Evolutionary conservation across 2,329 filamentous ascomycete genomes (phyloP).

Genomic region (Ophiocordyceps australis): DNA sequence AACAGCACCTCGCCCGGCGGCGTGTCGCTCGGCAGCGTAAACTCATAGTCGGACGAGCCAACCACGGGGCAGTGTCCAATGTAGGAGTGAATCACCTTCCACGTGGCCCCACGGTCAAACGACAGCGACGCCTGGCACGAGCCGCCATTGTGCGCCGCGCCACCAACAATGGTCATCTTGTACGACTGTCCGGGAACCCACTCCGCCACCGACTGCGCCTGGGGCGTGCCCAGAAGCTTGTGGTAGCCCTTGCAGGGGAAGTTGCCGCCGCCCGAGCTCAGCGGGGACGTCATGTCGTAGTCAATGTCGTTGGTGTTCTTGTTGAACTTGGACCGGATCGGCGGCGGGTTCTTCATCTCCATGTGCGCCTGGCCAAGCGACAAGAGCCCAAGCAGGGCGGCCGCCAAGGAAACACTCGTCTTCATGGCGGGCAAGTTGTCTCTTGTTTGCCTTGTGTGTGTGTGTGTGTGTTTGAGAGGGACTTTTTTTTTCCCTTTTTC

Average conservation of each 20-base stretch:
- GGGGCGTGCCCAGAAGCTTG: slow-evolving; percentile 24
- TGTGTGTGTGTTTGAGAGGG: no score
- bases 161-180: slow-evolving; percentile 45
- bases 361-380: slow-evolving; percentile 33
- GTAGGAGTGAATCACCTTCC: slow-evolving; percentile 46
- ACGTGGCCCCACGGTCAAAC: slow-evolving; percentile 52
- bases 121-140: slow-evolving; percentile 62
- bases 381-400: slow-evolving; percentile 20
- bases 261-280: slow-evolving; percentile 39
- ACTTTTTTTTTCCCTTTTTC: no score
- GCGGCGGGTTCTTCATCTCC: slow-evolving; percentile 33
- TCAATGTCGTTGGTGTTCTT: slow-evolving; percentile 34
- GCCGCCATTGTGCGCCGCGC: slow-evolving; percentile 47
- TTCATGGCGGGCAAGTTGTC: slow-evolving; percentile 21
- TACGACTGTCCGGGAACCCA: slow-evolving; percentile 45
- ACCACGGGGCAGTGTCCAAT: slow-evolving; percentile 32
- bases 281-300: slow-evolving; percentile 54
- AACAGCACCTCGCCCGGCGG: slow-evolving; percentile 45
- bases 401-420: slow-evolving; percentile 15
- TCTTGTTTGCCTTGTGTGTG: no score
- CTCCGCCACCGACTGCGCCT: slow-evolving; percentile 34
- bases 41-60: slow-evolving; percentile 35
- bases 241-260: slow-evolving; percentile 61
- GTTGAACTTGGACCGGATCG: slow-evolving; percentile 35
- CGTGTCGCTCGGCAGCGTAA: slow-evolving; percentile 46